These are phyloP conservation scores for Coemansia sp. DNA, from an alignment of 192 early-diverging fungal genomes.

Conservation along the genomic window DNA sequence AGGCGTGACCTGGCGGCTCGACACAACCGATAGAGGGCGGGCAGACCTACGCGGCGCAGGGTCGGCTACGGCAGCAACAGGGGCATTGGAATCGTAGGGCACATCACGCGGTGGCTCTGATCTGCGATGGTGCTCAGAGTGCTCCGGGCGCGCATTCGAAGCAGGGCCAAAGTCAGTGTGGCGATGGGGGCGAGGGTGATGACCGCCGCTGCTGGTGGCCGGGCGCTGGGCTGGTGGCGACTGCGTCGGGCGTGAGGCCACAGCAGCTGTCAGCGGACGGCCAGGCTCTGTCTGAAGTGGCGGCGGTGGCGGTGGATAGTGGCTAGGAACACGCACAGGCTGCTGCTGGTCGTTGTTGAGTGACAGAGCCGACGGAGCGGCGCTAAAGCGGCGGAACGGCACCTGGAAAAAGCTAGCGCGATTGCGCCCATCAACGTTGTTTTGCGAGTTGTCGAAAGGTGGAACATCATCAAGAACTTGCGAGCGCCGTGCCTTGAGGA, in stretches of 20 bases:
- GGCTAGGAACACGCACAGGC: slow-evolving; percentile 35
- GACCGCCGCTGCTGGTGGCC: slow-evolving; percentile 33
- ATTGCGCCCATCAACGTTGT: slow-evolving; percentile 30
- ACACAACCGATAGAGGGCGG: slow-evolving; percentile 40
- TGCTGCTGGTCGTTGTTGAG: slow-evolving; percentile 24
- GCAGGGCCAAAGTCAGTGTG: slow-evolving; percentile 47
- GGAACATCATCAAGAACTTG: slow-evolving; percentile 43
- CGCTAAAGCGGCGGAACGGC: slow-evolving; percentile 49
- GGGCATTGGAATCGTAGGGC: slow-evolving; percentile 20
- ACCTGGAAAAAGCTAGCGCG: slow-evolving; percentile 48
- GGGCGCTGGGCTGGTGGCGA: slow-evolving; percentile 29
- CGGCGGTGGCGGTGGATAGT: slow-evolving; percentile 21
- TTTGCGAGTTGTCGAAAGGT: slow-evolving; percentile 37
- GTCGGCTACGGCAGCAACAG: slow-evolving; percentile 3
- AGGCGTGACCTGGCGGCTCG: slow-evolving; percentile 40
- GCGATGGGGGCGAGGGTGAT: slow-evolving; percentile 26
- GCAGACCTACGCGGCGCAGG: slow-evolving; percentile 18
- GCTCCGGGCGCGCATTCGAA: background rate
- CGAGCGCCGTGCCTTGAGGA: slow-evolving; percentile 47
- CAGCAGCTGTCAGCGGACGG: slow-evolving; percentile 35
- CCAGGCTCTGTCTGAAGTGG: slow-evolving; percentile 10
- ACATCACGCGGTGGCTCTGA: slow-evolving; percentile 40
- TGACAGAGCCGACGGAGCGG: slow-evolving; percentile 40
- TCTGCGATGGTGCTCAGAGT: slow-evolving; percentile 35
- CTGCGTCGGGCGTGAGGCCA: slow-evolving; percentile 15